Base-by-base conservation (phyloP, 352 stramenopile species). In the Phytophthora cryptogea region DNA sequence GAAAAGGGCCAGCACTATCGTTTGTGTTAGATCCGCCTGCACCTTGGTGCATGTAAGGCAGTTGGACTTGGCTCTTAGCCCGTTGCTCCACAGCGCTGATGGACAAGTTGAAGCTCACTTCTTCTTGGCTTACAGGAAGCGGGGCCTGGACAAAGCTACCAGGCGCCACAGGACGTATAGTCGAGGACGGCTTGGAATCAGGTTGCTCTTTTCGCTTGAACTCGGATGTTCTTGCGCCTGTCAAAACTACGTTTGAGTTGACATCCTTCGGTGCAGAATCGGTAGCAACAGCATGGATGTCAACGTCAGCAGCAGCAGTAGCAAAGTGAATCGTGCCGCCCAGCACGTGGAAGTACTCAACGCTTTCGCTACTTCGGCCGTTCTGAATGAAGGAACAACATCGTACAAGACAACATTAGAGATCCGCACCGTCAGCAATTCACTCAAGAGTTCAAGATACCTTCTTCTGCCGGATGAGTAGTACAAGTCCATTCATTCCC, bases 21-120 rank as follows among this genome's bases (percentile, higher is more conserved):
- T 16, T 54, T 14, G 40, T 17, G 27, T 43, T 54, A 47, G 13
- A 32, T 5, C 16, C 28, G 10, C 35, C n/a, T 5, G 27, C 26
- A 6, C 40, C 67, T 59, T 88, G 80, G 40, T 90, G 83, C 66
- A 86, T 86, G 46, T 92, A 92, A 27, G 83, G 83, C 27, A 92
- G 64, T 54, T 86, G 56, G 16, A 92, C 83, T 54, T 78, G 68
- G 27, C 65, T 76, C 58, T 90, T 90, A 23, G 79, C 78, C 5
- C 54, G 46, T 58, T 86, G 73, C 45, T 92, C 83, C 9, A 72
- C 66, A 7, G 49, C 64, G 13, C 73, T 88, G 51, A 93, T 89
- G 10, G 64, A 78, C 16, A 93, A 58, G 31, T 87, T 88, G 65
- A 93, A 93, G 51, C 71, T 89, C 44, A 93, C 66, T 20, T 90